These are phyloP conservation scores for Glaciozyma martinii DNA, from an alignment of 768 basidiomycete genomes.

Conservation along the genomic window DNA sequence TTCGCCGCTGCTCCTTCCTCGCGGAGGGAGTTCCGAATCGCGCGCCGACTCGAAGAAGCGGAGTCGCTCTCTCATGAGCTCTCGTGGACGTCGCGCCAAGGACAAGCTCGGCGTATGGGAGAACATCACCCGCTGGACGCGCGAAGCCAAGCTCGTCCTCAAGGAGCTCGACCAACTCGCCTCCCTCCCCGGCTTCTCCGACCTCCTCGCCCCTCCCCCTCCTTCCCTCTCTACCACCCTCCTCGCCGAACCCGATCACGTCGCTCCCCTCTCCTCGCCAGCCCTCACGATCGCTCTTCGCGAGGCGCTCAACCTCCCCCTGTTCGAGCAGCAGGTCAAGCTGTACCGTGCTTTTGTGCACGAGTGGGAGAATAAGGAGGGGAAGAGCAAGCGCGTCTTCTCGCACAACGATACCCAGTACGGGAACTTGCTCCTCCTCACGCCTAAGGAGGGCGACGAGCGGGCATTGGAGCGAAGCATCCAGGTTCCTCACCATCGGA, in stretches of 20 bases:
- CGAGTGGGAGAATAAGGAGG: slow-evolving; percentile 51
- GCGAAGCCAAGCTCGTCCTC: slow-evolving; percentile 64
- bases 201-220: slow-evolving; percentile 10
- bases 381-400: slow-evolving; percentile 52
- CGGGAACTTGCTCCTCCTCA: slow-evolving; percentile 74
- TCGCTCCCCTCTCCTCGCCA: slow-evolving; percentile 24
- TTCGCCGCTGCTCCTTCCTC: slow-evolving; percentile 17
- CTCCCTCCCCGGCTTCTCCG: slow-evolving; percentile 13
- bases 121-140: slow-evolving; percentile 65
- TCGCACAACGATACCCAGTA: slow-evolving; percentile 95
- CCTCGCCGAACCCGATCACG: background rate
- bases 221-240: background rate
- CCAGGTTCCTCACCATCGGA: slow-evolving; percentile 29
- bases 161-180: slow-evolving; percentile 41
- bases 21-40: slow-evolving; percentile 17
- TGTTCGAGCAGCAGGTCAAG: slow-evolving; percentile 33
- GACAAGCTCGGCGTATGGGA: slow-evolving; percentile 48
- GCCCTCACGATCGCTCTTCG: slow-evolving; percentile 17
- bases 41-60: slow-evolving; percentile 27
- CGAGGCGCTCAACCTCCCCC: slow-evolving; percentile 28
- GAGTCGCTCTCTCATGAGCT: slow-evolving; percentile 40
- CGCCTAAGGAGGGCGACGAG: slow-evolving; percentile 23
- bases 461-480: slow-evolving; percentile 24
- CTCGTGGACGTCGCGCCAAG: slow-evolving; percentile 29
- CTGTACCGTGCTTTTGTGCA: slow-evolving; percentile 46